phyloP scores from a whole-genome alignment of 2,329 filamentous ascomycete genomes.

The Pestalotiopsis fici region DNA sequence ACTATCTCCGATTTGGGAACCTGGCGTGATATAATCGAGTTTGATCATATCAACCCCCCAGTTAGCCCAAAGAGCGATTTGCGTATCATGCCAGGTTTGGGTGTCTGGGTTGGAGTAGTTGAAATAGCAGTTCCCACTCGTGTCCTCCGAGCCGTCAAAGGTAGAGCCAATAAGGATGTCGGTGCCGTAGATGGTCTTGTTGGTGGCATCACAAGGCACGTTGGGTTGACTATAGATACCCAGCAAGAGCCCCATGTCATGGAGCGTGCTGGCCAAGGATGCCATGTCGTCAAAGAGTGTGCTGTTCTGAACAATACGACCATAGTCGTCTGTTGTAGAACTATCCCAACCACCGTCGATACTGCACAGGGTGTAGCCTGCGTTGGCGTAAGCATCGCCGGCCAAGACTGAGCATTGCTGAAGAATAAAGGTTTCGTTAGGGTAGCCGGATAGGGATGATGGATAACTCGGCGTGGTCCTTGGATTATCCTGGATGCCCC shows the following conservation, averaged over 20 bases:
- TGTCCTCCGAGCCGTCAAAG: conserved; percentile 15
- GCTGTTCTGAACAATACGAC: conserved; percentile 23
- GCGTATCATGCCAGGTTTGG: conserved; percentile 26
- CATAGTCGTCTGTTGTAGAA: conserved; percentile 22
- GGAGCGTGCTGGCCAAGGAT: conserved; percentile 21
- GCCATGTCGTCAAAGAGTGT: conserved; percentile 23
- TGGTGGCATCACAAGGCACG: conserved; percentile 19
- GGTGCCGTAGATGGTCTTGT: conserved; percentile 25
- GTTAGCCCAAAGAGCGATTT: background rate
- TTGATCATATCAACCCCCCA: conserved; percentile 28
- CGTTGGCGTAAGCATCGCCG: conserved; percentile 11
- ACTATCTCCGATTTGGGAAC: conserved; percentile 21
- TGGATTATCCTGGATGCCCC: conserved; percentile 21
- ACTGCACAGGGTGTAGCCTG: conserved; percentile 25
- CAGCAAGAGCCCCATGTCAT: conserved; percentile 20
- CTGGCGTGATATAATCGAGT: conserved; percentile 27
- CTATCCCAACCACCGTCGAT: conserved; percentile 26
- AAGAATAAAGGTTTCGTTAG: conserved; percentile 19
- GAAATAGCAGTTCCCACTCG: conserved; percentile 20
- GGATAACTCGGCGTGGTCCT: conserved; percentile 14
- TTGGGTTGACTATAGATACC: conserved; percentile 28
- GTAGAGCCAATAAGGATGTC: conserved; percentile 21
- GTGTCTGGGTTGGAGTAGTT: conserved; percentile 23
- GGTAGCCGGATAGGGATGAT: background rate
- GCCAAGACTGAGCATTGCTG: conserved; percentile 22